Evolutionary conservation across 2,329 filamentous ascomycete genomes (phyloP), one percentile per base, ranked within the genome.

Genomic region (Colletotrichum sp.): DNA sequence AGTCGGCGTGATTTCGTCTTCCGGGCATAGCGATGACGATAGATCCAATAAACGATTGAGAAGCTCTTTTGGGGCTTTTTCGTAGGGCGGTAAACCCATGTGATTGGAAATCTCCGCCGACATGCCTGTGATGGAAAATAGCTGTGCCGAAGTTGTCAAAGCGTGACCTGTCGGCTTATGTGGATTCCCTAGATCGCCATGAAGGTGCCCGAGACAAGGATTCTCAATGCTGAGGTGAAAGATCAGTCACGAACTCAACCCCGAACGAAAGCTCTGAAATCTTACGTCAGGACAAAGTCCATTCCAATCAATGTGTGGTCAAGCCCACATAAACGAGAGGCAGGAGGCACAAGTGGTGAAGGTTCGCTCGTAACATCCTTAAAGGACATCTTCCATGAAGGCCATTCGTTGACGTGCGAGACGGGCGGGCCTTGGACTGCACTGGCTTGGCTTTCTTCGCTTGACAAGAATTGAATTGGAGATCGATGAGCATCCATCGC

Each of bases 1-100:
- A 10, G 85, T 80, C 1, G 84, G 84, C 6, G 85, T 86, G 64
- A 86, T 78, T 72, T 86, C 84, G 12, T 81, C 83, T 0, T 82
- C 87, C 7, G 67, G 56, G 36, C 74, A 75, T 5, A 83, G 62
- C 2, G 78, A 78, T 2, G 78, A 65, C 2, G 82, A 79, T 3
- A 83, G 79, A 2, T 38, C 75, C 21, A 82, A 69, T 4, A 83
- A 43, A 7, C 78, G 77, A 5, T 80, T 74, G 6, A 83, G 78
- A 6, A 82, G 77, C 0, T 66, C 65, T 1, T 66, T 61, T 1
- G 82, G 80, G 3, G 79, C 58, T 2, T 77, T 61, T 3, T 78
- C 65, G 7, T 69, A 73, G 2, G 77, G 55, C 9, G 62, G n/a
- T 5, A 34, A 13, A 16, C 48, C 13, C 6, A 52, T 52, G 1